phyloP scores from a whole-genome alignment of 2,329 filamentous ascomycete genomes.

The Ambrosiella cleistominuta region DNA sequence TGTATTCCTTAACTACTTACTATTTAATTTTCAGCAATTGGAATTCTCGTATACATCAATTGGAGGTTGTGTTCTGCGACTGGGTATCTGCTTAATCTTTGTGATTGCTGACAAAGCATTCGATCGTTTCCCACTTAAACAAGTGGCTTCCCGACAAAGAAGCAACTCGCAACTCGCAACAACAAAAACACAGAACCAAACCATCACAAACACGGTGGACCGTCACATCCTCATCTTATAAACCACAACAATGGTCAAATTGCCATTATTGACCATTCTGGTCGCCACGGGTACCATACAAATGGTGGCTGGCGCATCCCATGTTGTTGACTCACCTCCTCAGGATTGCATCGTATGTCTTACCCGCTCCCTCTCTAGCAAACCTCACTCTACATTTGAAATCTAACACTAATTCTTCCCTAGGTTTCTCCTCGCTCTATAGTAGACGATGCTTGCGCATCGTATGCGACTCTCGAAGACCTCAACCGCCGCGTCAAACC shows the following conservation, averaged over 20 bases:
- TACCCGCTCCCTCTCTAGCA: neutral
- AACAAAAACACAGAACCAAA: neutral
- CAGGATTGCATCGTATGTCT: slow-evolving; percentile 8
- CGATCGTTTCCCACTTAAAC: neutral
- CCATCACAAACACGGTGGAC: neutral
- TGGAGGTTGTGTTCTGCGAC: too few relatives aligned
- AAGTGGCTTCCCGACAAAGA: neutral
- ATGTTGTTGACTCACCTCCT: neutral
- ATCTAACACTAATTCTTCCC: slow-evolving; percentile 19
- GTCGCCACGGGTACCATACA: slow-evolving; percentile 1
- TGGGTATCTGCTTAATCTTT: neutral
- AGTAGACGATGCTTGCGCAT: slow-evolving; percentile 86
- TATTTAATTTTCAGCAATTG: neutral
- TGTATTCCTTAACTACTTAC: too few relatives aligned
- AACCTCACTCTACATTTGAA: neutral
- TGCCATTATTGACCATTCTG: neutral
- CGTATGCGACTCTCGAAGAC: slow-evolving; percentile 73
- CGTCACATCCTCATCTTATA: neutral
- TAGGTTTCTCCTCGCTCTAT: slow-evolving; percentile 80
- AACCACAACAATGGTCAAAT: neutral
- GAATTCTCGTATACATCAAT: neutral
- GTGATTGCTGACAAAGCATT: neutral
- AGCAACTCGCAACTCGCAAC: neutral
- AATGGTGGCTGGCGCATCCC: neutral
- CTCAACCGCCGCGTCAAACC: slow-evolving; percentile 66